Conservation (phyloP, 1,139 yeast genomes). For the Zygosaccharomyces pseudobailii region DNA sequence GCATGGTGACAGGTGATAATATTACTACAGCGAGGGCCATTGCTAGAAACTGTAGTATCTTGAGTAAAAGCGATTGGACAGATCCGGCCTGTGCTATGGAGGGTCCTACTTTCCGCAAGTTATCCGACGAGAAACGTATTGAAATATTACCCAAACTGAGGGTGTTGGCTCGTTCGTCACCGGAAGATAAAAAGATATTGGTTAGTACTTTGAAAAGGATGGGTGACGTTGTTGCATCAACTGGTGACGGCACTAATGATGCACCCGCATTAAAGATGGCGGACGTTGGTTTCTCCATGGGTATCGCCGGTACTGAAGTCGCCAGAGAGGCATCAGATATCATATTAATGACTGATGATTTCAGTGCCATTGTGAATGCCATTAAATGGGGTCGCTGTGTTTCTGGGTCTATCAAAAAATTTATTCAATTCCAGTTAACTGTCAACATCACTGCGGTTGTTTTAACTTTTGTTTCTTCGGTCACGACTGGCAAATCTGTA, state of each 20-base stretch:
- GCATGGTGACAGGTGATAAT: conserved; percentile 98
- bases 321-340: conserved; percentile 96
- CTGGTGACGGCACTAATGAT: conserved; percentile 97
- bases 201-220: conserved; percentile 75
- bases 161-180: conserved; percentile 91
- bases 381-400: conserved; percentile 99
- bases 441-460: conserved; percentile 94
- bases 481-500: conserved; percentile 80
- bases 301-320: conserved; percentile 88
- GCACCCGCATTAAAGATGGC: conserved; percentile 93
- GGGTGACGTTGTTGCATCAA: conserved; percentile 95
- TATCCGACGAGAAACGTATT: conserved; percentile 54
- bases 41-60: conserved; percentile 78
- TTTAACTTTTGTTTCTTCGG: conserved; percentile 89
- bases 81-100: conserved; percentile 73
- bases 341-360: conserved; percentile 91
- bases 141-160: conserved; percentile 64
- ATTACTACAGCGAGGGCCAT: conserved; percentile 86
- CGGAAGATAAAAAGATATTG: conserved; percentile 85
- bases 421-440: conserved; percentile 92
- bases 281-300: conserved; percentile 93
- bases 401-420: conserved; percentile 87
- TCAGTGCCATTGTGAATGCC: conserved; percentile 93
- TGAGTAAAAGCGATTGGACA: conserved; percentile 48
- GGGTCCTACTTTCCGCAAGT: conserved; percentile 80